Conservation (phyloP, 2,329 filamentous ascomycete species). For the Fusarium nodosum region DNA sequence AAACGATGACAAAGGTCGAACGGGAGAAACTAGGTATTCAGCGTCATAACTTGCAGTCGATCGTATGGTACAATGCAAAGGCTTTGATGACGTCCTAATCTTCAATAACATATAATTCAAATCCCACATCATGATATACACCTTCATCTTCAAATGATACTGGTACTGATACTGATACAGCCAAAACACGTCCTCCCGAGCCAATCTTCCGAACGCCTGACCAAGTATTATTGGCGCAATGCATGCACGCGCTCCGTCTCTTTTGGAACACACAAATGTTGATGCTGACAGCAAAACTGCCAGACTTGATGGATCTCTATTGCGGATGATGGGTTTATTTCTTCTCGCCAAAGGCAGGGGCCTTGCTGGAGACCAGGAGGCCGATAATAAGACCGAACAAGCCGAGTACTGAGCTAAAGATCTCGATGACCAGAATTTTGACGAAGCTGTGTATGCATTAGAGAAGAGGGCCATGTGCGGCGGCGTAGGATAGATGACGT, state of each 20-base stretch:
- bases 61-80: slow-evolving; percentile 39
- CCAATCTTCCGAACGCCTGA: slow-evolving; percentile 59
- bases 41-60: slow-evolving; percentile 37
- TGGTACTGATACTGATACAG: slow-evolving; percentile 56
- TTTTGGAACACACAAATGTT: slow-evolving; percentile 41
- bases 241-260: slow-evolving; percentile 50
- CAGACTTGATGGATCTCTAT: slow-evolving; percentile 39
- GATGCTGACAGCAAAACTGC: slow-evolving; percentile 32
- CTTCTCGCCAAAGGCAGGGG: slow-evolving; percentile 74
- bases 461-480: slow-evolving; percentile 15
- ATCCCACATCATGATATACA: slow-evolving; percentile 54
- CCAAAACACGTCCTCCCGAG: slow-evolving; percentile 52
- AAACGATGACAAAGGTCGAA: background rate
- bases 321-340: slow-evolving; percentile 33
- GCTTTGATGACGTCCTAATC: slow-evolving; percentile 36
- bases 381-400: slow-evolving; percentile 97
- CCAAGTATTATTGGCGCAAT: slow-evolving; percentile 57
- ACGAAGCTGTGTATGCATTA: slow-evolving; percentile 77
- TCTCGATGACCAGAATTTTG: slow-evolving; percentile 98
- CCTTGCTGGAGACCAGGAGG: slow-evolving; percentile 87
- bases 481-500: slow-evolving; percentile 56
- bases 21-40: background rate
- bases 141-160: slow-evolving; percentile 51
- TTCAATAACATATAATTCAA: slow-evolving; percentile 48
- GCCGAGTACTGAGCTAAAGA: slow-evolving; percentile 97